phyloP scores from a whole-genome alignment of 2,329 filamentous ascomycete genomes.

The Ophiostoma himal-ulmi region DNA sequence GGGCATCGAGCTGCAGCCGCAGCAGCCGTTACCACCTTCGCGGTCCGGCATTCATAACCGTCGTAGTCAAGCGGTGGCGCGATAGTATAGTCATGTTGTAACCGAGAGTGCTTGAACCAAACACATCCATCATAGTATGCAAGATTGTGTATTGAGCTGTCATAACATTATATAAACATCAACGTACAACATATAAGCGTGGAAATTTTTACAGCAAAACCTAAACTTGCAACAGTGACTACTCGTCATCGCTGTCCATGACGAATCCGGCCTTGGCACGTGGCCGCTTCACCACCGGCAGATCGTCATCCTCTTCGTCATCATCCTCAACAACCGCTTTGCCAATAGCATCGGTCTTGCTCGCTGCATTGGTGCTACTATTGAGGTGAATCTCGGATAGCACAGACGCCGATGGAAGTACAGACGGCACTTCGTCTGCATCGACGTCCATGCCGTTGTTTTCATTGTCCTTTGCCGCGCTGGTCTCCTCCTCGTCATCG shows the following conservation, averaged over 20 bases:
- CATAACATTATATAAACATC: not conserved
- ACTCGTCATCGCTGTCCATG: constrained; percentile 55
- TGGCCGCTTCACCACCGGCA: constrained; percentile 37
- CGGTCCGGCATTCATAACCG: constrained; percentile 24
- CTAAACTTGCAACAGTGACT: constrained; percentile 27
- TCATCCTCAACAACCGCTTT: constrained; percentile 21
- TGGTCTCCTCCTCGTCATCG: constrained; percentile 25
- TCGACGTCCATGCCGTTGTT: constrained; percentile 30
- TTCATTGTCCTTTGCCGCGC: constrained; percentile 22
- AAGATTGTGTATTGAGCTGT: not conserved
- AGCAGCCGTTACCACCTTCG: not conserved
- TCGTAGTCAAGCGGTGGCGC: constrained; percentile 12
- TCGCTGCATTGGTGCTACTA: constrained; percentile 2
- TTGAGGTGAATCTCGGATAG: constrained; percentile 20
- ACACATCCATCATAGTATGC: not conserved
- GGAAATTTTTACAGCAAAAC: too few relatives aligned
- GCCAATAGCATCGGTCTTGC: constrained; percentile 13
- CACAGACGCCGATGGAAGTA: constrained; percentile 17
- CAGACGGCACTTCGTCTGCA: constrained; percentile 25
- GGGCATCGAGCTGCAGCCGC: constrained; percentile 17
- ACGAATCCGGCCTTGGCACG: constrained; percentile 51
- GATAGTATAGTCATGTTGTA: not conserved
- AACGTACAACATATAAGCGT: not conserved
- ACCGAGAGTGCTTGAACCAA: not conserved
- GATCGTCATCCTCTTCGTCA: constrained; percentile 40